A percentile compares a stretch with the other conserved stretches of the same genome.
These are phyloP conservation scores for Malbranchea cinnamomea DNA, from an alignment of 2,329 filamentous ascomycete genomes.

Conservation along the genomic window DNA sequence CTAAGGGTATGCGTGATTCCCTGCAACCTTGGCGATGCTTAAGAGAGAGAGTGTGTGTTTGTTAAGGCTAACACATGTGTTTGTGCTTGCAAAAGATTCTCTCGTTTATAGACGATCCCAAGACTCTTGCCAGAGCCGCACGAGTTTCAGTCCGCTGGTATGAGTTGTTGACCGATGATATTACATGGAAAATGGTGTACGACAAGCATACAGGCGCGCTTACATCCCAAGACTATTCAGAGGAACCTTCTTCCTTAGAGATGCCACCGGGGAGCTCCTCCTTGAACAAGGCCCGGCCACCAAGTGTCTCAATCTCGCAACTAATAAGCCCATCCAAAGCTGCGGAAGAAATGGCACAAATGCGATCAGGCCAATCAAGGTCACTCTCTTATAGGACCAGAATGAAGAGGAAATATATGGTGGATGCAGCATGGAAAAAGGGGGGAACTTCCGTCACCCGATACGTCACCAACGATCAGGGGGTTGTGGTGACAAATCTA, in stretches of 20 bases:
- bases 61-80: conserved; percentile 1
- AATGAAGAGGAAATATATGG: conserved; percentile 94
- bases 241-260: conserved; percentile 21
- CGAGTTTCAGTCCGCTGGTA: conserved; percentile 94
- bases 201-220: conserved; percentile 81
- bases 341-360: background rate
- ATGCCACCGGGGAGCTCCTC: too few relatives aligned
- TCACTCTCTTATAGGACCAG: conserved; percentile 97
- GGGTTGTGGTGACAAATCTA: conserved; percentile 88
- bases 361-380: too few relatives aligned
- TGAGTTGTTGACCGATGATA: conserved; percentile 85
- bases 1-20: conserved; percentile 49
- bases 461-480: conserved; percentile 90
- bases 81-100: conserved; percentile 47
- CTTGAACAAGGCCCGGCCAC: conserved; percentile 3
- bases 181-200: conserved; percentile 95
- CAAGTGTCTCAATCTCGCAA: too few relatives aligned
- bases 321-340: too few relatives aligned
- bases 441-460: conserved; percentile 71
- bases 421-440: conserved; percentile 91
- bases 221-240: conserved; percentile 32
- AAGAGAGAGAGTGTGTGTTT: background rate
- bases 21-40: conserved; percentile 7
- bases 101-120: conserved; percentile 93
- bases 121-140: conserved; percentile 79